Conservation (phyloP, 1,284 basidiomycete genomes). For the Agroathelia rolfsii region DNA sequence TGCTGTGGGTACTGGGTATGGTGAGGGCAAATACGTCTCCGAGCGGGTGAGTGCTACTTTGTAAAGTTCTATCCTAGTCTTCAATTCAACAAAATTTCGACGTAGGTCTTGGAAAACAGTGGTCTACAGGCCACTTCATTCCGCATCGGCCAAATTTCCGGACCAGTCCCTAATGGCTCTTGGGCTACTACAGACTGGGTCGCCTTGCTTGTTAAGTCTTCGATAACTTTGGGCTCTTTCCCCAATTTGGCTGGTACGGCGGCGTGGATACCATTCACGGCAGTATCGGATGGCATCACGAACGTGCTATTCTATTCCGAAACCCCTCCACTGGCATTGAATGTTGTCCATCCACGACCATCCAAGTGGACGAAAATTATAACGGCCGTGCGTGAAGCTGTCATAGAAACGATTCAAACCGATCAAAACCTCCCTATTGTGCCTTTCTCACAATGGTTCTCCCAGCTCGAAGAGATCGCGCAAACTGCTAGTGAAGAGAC, state of each 20-base stretch:
- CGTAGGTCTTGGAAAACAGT: too few species aligned
- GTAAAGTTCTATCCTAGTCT: too few species aligned
- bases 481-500: too few species aligned
- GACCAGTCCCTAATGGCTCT: slow-evolving; percentile 24
- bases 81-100: too few species aligned
- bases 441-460: slow-evolving; percentile 23
- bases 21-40: slow-evolving; percentile 35
- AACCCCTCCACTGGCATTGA: slow-evolving; percentile 16
- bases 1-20: slow-evolving; percentile 26
- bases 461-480: slow-evolving; percentile 16
- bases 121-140: slow-evolving; percentile 22
- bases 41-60: slow-evolving; percentile 25
- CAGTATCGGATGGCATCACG: slow-evolving; percentile 20
- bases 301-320: slow-evolving; percentile 18
- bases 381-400: slow-evolving; percentile 14
- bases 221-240: slow-evolving; percentile 16
- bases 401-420: slow-evolving; percentile 11
- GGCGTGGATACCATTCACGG: slow-evolving; percentile 25
- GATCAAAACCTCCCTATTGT: slow-evolving; percentile 16
- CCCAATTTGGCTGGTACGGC: too few species aligned
- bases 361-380: slow-evolving; percentile 21
- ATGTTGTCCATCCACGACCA: slow-evolving; percentile 28
- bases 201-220: slow-evolving; percentile 28
- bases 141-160: slow-evolving; percentile 35
- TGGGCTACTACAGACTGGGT: slow-evolving; percentile 38